Percentiles rank a stretch among this genome's conserved stretches.
Conservation (phyloP, 768 basidiomycete species). For the Dioszegia crocea region DNA sequence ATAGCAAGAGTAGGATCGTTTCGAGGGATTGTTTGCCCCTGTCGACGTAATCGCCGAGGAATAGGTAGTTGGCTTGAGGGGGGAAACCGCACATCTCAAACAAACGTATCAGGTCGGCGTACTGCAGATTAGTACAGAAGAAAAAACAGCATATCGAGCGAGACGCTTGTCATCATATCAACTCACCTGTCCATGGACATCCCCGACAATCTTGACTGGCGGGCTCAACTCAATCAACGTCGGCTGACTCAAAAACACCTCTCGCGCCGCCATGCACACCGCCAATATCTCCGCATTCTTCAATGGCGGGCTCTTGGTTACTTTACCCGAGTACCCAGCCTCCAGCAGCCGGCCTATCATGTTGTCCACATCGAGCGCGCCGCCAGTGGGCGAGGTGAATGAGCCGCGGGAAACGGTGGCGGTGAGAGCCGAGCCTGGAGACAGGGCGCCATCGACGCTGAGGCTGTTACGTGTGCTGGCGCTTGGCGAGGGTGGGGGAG, state of each 20-base stretch:
- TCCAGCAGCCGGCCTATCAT: conserved; percentile 96
- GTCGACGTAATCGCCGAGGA: conserved; percentile 98
- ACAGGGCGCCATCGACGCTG: conserved; percentile 20
- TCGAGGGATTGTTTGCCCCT: conserved; percentile 97
- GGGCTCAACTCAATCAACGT: conserved; percentile 95
- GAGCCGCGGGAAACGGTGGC: conserved; percentile 25
- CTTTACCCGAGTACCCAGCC: conserved; percentile 96
- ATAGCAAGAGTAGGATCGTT: conserved; percentile 90
- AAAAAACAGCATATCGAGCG: too few species aligned
- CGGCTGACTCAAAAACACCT: conserved; percentile 92
- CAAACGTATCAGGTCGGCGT: conserved; percentile 93
- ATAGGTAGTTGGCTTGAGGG: conserved; percentile 93
- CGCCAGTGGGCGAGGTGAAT: conserved; percentile 15
- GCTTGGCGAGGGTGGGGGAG: conserved; percentile 18
- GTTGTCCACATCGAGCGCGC: conserved; percentile 86
- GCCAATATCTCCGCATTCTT: conserved; percentile 95
- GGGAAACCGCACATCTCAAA: conserved; percentile 99
- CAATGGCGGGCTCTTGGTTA: conserved; percentile 80
- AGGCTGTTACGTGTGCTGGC: conserved; percentile 13
- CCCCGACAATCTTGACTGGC: conserved; percentile 98
- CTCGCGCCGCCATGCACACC: conserved; percentile 90
- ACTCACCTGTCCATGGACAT: conserved; percentile 83
- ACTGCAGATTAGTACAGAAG: conserved; percentile 48
- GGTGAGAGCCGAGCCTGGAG: conserved; percentile 53
- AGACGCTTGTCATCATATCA: background rate